A percentile compares a stretch with the other conserved stretches of the same genome.
phyloP scores from a whole-genome alignment of 2,329 filamentous ascomycete genomes.

The Ophiostoma tasmaniense region DNA sequence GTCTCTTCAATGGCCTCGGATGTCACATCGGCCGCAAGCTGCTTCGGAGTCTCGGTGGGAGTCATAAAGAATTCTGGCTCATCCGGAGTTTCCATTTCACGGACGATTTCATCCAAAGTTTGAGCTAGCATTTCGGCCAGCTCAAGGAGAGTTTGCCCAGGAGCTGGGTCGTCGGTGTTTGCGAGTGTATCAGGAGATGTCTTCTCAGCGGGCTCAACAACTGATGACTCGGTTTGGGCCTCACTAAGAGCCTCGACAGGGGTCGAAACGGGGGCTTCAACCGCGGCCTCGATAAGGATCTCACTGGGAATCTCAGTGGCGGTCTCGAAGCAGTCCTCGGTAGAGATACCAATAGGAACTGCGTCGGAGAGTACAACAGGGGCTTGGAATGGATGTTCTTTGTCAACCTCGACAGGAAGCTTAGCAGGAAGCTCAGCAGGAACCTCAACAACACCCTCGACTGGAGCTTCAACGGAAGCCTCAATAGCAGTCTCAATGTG shows the following conservation, averaged over 20 bases:
- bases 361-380: neutral
- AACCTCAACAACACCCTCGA: no score
- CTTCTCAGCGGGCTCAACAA: neutral
- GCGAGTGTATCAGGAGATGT: neutral
- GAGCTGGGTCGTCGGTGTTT: neutral
- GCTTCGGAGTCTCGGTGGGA: neutral
- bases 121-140: constrained; percentile 1
- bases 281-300: no score
- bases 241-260: neutral
- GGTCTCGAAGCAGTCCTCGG: no score
- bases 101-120: neutral
- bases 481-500: neutral
- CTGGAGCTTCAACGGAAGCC: neutral
- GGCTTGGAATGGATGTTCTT: no score
- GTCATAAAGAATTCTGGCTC: neutral
- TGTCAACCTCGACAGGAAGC: no score
- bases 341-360: neutral
- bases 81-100: neutral
- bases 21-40: neutral
- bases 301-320: no score
- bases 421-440: no score
- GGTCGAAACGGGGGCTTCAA: neutral
- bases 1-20: neutral
- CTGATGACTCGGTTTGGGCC: no score
- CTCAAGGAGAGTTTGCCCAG: neutral